Percentiles rank a stretch among this genome's conserved stretches.
Evolutionary conservation across 805 yeast genomes (phyloP).

Genomic region (Blastobotrys attinorum): DNA sequence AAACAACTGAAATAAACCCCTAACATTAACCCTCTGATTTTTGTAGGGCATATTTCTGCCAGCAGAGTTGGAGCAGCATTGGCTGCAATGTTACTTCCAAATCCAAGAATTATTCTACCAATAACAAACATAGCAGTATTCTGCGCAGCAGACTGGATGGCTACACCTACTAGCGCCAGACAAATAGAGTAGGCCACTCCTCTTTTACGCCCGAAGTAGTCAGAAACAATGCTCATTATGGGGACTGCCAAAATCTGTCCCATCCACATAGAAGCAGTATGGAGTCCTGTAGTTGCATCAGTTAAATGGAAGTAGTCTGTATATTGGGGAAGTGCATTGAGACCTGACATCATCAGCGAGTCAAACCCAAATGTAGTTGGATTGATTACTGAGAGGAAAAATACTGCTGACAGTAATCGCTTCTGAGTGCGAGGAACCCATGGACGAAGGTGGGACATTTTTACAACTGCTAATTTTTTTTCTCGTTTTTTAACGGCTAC

Average conservation of each 20-base stretch:
- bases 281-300: slow-evolving; percentile 2
- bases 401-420: too few species aligned
- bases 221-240: slow-evolving; percentile 1
- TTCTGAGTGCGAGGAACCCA: too few species aligned
- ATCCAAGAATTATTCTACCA: slow-evolving; percentile 62
- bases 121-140: slow-evolving; percentile 57
- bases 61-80: slow-evolving; percentile 81
- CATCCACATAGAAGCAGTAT: slow-evolving; percentile 4
- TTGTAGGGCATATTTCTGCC: slow-evolving; percentile 65
- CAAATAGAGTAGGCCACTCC: slow-evolving; percentile 50
- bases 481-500: too few species aligned
- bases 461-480: too few species aligned
- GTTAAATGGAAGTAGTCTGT: slow-evolving; percentile 3
- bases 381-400: slow-evolving; percentile 2
- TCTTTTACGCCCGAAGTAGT: slow-evolving; percentile 51
- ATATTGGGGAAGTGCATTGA: slow-evolving; percentile 1
- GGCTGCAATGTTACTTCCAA: slow-evolving; percentile 67
- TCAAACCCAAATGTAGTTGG: slow-evolving; percentile 4
- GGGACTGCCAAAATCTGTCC: slow-evolving; percentile 1
- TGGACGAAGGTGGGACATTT: too few species aligned
- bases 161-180: slow-evolving; percentile 42
- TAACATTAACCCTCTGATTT: slow-evolving; percentile 29
- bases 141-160: slow-evolving; percentile 35
- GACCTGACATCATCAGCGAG: slow-evolving; percentile 4
- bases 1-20: slow-evolving; percentile 56